These are phyloP conservation scores for Sinapis alba DNA, from an alignment of 441 rosid genomes.

Conservation along the genomic window DNA sequence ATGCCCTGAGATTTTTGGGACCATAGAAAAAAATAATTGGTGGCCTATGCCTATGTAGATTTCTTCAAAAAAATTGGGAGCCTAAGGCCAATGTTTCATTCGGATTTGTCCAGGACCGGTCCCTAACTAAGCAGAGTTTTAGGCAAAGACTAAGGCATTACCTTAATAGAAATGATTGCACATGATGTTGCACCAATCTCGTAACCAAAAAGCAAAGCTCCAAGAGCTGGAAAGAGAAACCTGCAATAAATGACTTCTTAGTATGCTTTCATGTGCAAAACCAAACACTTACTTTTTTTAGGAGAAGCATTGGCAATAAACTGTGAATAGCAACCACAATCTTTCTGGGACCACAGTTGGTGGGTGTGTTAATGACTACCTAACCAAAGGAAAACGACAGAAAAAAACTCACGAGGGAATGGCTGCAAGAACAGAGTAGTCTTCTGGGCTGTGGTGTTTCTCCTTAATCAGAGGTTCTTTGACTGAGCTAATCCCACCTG, in stretches of 20 bases:
- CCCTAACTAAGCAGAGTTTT: background rate
- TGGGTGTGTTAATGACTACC: background rate
- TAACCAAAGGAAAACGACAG: conserved; percentile 18
- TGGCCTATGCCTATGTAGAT: no score
- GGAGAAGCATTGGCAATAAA: conserved; percentile 14
- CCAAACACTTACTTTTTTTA: conserved; percentile 18
- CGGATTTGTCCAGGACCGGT: no score
- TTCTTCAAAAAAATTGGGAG: no score
- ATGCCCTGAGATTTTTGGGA: no score
- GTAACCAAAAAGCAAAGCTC: conserved; percentile 89
- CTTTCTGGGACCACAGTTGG: conserved; percentile 10
- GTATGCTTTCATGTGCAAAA: conserved; percentile 15
- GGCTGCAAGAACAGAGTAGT: conserved; percentile 66
- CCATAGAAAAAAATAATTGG: no score
- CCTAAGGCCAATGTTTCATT: no score
- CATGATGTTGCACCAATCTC: conserved; percentile 97
- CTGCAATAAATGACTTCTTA: conserved; percentile 50
- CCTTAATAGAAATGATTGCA: conserved; percentile 83
- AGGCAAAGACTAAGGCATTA: conserved; percentile 23
- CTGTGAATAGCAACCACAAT: conserved; percentile 3
- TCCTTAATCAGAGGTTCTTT: conserved; percentile 74
- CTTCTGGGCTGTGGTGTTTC: conserved; percentile 45
- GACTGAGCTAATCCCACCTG: conserved; percentile 56
- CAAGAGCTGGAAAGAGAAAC: conserved; percentile 96
- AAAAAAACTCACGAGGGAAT: conserved; percentile 64